phyloP scores from a whole-genome alignment of 2,329 filamentous ascomycete genomes.

The Pseudogymnoascus sp. region DNA sequence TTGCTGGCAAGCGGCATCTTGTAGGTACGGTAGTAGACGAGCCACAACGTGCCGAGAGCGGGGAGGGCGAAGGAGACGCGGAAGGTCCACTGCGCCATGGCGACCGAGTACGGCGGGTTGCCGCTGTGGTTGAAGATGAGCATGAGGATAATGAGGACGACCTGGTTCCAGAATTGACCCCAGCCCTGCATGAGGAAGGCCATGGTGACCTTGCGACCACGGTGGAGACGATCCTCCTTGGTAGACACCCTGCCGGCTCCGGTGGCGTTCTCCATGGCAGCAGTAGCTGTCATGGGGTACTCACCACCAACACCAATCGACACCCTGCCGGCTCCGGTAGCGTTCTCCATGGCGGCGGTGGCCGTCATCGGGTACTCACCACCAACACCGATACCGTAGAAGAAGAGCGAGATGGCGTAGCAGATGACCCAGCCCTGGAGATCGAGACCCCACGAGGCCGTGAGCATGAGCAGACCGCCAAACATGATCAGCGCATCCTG shows the following conservation, averaged over 20 bases:
- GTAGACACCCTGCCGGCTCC: conserved; percentile 86
- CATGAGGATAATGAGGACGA: conserved; percentile 75
- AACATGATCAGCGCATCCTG: conserved; percentile 96
- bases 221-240: conserved; percentile 86
- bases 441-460: conserved; percentile 78
- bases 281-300: conserved; percentile 94
- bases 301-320: conserved; percentile 74
- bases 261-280: conserved; percentile 85
- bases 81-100: conserved; percentile 83
- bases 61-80: conserved; percentile 88
- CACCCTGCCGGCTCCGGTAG: conserved; percentile 74
- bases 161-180: conserved; percentile 94
- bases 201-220: conserved; percentile 89
- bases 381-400: conserved; percentile 71
- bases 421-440: conserved; percentile 95
- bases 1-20: conserved; percentile 88
- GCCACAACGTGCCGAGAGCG: conserved; percentile 83
- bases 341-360: conserved; percentile 88
- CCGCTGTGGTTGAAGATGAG: conserved; percentile 73
- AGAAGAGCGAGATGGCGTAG: conserved; percentile 91
- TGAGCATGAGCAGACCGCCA: conserved; percentile 82
- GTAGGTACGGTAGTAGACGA: conserved; percentile 91
- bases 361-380: conserved; percentile 97
- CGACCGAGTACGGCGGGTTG: conserved; percentile 63
- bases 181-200: conserved; percentile 98